Evolutionary conservation across 1,284 basidiomycete species (phyloP).

Genomic region (Vanrija sp.): DNA sequence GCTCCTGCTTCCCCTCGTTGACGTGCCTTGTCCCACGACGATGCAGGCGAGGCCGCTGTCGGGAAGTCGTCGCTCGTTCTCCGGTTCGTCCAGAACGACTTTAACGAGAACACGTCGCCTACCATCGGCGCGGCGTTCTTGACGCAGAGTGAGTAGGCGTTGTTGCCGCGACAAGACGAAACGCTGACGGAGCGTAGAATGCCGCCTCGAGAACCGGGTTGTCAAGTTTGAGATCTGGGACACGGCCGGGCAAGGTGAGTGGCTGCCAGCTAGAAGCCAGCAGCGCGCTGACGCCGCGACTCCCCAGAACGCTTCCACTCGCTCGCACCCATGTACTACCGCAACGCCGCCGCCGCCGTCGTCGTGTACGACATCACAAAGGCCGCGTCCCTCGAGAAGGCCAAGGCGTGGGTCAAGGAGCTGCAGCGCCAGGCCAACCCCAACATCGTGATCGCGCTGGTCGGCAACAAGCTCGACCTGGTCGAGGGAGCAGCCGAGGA

Average conservation of each 20-base stretch:
- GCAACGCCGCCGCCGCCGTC: conserved; percentile 93
- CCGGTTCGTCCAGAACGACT: conserved; percentile 69
- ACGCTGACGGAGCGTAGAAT: conserved; percentile 34
- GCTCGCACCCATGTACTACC: conserved; percentile 89
- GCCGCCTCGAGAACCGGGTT: conserved; percentile 49
- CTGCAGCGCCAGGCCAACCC: conserved; percentile 98
- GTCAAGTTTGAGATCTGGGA: conserved; percentile 54
- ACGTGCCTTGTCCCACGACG: too few species aligned
- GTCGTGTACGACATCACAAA: conserved; percentile 94
- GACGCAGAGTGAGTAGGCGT: conserved; percentile 42
- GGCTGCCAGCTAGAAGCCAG: background rate
- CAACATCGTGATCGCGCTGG: conserved; percentile 96
- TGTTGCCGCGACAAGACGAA: too few species aligned
- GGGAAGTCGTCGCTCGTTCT: conserved; percentile 99
- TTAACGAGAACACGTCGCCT: conserved; percentile 56
- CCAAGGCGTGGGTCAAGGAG: conserved; percentile 99
- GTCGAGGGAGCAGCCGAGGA: conserved; percentile 60
- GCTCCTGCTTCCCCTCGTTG: too few species aligned
- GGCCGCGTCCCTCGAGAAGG: conserved; percentile 85
- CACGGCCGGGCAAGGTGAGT: conserved; percentile 45
- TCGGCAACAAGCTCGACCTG: conserved; percentile 92
- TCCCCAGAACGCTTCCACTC: conserved; percentile 43
- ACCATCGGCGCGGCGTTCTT: conserved; percentile 93
- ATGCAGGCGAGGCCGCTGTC: conserved; percentile 89
- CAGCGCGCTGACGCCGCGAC: background rate